Conservation (phyloP, 2,329 filamentous ascomycete species). For the Didymella segeticola region DNA sequence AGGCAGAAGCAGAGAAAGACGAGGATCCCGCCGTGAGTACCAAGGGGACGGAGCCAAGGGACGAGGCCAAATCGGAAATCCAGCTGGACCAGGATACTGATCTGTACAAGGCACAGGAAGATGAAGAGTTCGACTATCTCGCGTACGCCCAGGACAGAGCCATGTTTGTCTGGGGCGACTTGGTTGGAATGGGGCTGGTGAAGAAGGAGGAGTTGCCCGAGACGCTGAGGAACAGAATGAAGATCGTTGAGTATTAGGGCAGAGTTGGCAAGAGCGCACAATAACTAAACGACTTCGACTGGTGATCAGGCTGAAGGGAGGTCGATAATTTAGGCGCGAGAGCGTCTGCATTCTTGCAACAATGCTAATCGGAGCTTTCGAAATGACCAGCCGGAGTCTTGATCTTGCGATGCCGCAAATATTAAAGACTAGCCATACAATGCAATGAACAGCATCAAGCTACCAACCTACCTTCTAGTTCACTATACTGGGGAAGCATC, state of each 20-base stretch:
- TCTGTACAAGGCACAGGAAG: constrained; percentile 59
- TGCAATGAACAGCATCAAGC: neutral
- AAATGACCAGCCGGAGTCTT: too few relatives aligned
- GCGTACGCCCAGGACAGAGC: constrained; percentile 89
- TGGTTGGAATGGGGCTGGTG: constrained; percentile 77
- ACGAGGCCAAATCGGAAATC: constrained; percentile 29
- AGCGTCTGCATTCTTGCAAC: too few relatives aligned
- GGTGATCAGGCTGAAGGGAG: too few relatives aligned
- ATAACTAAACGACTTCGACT: too few relatives aligned
- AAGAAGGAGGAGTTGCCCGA: constrained; percentile 77
- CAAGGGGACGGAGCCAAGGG: constrained; percentile 30
- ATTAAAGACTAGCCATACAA: neutral
- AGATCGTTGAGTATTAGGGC: constrained; percentile 66
- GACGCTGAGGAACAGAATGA: constrained; percentile 68
- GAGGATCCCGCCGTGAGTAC: constrained; percentile 28
- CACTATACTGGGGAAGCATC: neutral
- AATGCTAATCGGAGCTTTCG: too few relatives aligned
- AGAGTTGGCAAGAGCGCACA: neutral
- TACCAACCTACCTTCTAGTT: neutral
- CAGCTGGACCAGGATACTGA: constrained; percentile 35
- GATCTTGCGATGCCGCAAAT: too few relatives aligned
- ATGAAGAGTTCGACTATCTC: constrained; percentile 88
- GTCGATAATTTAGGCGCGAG: too few relatives aligned
- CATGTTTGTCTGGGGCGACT: constrained; percentile 94
- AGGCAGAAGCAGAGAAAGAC: constrained; percentile 22